phyloP scores from a whole-genome alignment of 495 filamentous ascomycete genomes.

The Aspergillus kassunensis region DNA sequence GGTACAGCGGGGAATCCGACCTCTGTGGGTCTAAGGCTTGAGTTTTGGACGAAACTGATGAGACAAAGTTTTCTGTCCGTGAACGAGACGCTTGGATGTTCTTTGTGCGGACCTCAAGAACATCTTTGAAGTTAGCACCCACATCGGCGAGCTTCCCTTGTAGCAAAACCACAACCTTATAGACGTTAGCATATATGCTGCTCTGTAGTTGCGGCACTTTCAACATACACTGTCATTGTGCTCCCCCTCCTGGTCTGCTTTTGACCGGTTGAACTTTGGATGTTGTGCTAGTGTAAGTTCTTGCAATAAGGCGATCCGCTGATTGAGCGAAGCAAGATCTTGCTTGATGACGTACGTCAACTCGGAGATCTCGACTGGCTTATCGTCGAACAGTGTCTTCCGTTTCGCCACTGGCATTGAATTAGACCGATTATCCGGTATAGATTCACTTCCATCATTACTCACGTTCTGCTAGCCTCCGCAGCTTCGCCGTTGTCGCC shows the following conservation, averaged over 20 bases:
- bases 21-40: slow-evolving; percentile 54
- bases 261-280: slow-evolving; percentile 51
- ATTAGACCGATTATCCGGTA: not conserved
- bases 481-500: slow-evolving; percentile 88
- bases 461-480: slow-evolving; percentile 82
- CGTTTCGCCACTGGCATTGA: slow-evolving; percentile 74
- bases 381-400: slow-evolving; percentile 95
- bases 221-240: slow-evolving; percentile 84
- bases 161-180: slow-evolving; percentile 73
- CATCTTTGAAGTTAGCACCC: slow-evolving; percentile 91
- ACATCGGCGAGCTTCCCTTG: slow-evolving; percentile 96
- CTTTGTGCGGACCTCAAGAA: slow-evolving; percentile 93
- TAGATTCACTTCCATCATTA: not conserved
- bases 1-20: slow-evolving; percentile 80
- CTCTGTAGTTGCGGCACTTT: not conserved
- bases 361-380: slow-evolving; percentile 93
- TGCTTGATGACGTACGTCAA: slow-evolving; percentile 97
- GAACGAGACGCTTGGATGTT: slow-evolving; percentile 94
- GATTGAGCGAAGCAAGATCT: slow-evolving; percentile 84
- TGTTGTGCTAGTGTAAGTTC: slow-evolving; percentile 67
- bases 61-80: slow-evolving; percentile 93
- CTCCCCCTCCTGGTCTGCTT: slow-evolving; percentile 81
- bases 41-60: slow-evolving; percentile 76
- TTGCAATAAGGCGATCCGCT: slow-evolving; percentile 78
- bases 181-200: slow-evolving; percentile 19